A percentile compares a stretch with the other conserved stretches of the same genome.
These are phyloP conservation scores for Cornus florida DNA, from an alignment of 148 eudicot species.

Conservation along the genomic window DNA sequence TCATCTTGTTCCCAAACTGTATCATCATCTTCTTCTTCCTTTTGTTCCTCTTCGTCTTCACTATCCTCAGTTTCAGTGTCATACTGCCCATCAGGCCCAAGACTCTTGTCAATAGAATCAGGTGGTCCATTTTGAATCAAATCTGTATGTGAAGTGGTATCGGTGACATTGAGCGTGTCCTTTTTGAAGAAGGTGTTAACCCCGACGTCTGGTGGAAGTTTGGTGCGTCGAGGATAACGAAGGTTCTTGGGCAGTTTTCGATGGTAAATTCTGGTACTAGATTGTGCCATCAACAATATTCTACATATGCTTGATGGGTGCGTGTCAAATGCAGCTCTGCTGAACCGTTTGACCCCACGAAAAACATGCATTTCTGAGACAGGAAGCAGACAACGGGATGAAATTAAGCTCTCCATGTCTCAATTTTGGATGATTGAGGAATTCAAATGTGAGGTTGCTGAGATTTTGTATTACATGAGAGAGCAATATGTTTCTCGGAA, in stretches of 20 bases:
- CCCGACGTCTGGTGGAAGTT: conserved; percentile 54
- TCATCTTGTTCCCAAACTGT: conserved; percentile 72
- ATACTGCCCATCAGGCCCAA: conserved; percentile 11
- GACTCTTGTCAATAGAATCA: conserved; percentile 14
- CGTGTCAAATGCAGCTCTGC: neutral
- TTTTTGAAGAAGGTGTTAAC: conserved; percentile 28
- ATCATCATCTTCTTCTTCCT: conserved; percentile 6
- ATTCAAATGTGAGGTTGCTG: too few species aligned
- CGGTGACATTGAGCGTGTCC: conserved; percentile 15
- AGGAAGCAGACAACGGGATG: neutral
- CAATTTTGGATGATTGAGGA: neutral
- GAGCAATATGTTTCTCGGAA: too few species aligned
- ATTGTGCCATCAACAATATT: conserved; percentile 6
- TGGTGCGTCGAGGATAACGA: conserved; percentile 53
- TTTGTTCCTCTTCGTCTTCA: conserved; percentile 24
- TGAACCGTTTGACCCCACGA: neutral
- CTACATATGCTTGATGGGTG: neutral
- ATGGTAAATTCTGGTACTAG: conserved; percentile 18
- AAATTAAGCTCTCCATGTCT: conserved; percentile 10
- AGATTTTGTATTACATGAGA: too few species aligned
- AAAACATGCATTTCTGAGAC: neutral
- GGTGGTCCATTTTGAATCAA: conserved; percentile 15
- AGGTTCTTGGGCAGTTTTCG: conserved; percentile 48
- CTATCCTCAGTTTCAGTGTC: conserved; percentile 10
- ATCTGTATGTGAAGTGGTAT: conserved; percentile 11